Evolutionary conservation across 2,329 filamentous ascomycete genomes (phyloP).

Genomic region (Chalara sp.): DNA sequence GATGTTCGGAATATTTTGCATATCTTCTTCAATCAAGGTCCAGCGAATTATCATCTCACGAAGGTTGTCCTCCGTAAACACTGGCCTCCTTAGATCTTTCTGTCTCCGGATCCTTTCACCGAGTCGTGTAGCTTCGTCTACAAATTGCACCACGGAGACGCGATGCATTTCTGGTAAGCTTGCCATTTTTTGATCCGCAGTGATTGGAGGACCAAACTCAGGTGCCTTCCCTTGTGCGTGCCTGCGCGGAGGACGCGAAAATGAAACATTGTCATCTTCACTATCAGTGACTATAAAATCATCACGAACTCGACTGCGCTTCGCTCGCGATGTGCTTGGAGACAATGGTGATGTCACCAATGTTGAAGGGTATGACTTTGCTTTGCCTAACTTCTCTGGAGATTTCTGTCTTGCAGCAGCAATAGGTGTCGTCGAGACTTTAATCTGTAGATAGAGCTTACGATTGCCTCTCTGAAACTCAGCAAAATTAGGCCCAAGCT

Average conservation of each 20-base stretch:
- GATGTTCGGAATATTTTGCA: slow-evolving; percentile 58
- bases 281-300: slow-evolving; percentile 41
- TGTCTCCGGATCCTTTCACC: slow-evolving; percentile 56
- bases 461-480: slow-evolving; percentile 20
- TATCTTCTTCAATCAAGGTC: slow-evolving; percentile 53
- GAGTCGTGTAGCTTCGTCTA: slow-evolving; percentile 51
- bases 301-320: slow-evolving; percentile 30
- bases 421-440: slow-evolving; percentile 18
- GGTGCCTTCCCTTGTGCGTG: slow-evolving; percentile 12
- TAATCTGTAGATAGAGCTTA: slow-evolving; percentile 22
- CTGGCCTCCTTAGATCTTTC: slow-evolving; percentile 45
- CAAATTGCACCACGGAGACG: slow-evolving; percentile 58
- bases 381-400: slow-evolving; percentile 28
- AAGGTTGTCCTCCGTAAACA: slow-evolving; percentile 65
- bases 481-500: slow-evolving; percentile 24
- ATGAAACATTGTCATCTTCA: slow-evolving; percentile 26
- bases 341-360: slow-evolving; percentile 44
- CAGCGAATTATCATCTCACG: slow-evolving; percentile 68
- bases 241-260: slow-evolving; percentile 11
- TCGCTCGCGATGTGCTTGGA: slow-evolving; percentile 18
- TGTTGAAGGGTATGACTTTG: slow-evolving; percentile 46
- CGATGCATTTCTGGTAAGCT: slow-evolving; percentile 53
- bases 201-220: slow-evolving; percentile 51
- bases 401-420: slow-evolving; percentile 23
- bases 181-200: slow-evolving; percentile 45